Evolutionary conservation across 2,329 filamentous ascomycete species (phyloP), one percentile per base, ranked within the genome.

Genomic region (Ceratocystis smalleyi): DNA sequence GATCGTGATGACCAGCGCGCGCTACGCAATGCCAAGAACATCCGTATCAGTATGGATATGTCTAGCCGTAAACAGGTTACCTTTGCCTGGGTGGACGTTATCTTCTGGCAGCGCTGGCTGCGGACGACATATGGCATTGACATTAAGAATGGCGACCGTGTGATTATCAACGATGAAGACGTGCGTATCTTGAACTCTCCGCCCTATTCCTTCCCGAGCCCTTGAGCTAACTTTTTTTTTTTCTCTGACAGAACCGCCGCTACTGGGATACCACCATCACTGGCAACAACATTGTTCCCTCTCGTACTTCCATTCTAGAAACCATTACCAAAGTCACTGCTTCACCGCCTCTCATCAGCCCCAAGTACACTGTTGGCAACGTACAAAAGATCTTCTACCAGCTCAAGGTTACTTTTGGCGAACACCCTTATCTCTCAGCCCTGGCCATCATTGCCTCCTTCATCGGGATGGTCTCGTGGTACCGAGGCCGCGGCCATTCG

Each of bases 21-120:
- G 10, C 76, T 96, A 66, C 82, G 90, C 45, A 82, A 87, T 54
- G 95, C 94, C 43, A 99, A 99, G 79, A 86, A 84, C 68, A 95
- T 95, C 71, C 85, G 86, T 40, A 91, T 99, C 72, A 89, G 91
- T 70, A 95, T 96, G 83, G 87, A 92, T 70, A 87, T 88, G 72
- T 83, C 89, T 62, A 85, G 91, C 71, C 86, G 87, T 69, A 95
- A 92, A 74, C 88, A 95, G 72, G 91, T 97, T 51, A 83, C 84
- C 7, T 99, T 99, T 74, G 94, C 94, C 12, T 99, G 94, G 94
- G 90, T 97, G 12, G 94, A 99, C 72, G 91, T 91, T 61, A 83
- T 89, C 6, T 97, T 97, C 74, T 99, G 94, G 94, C 91, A 97
- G 75, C 83, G 92, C 67, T 99, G 94, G 94, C 84, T 99, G 68